A percentile compares a stretch with the other conserved stretches of the same genome.
Evolutionary conservation across 2,329 filamentous ascomycete species (phyloP).

Genomic region (Iodosphaeria phyllophila): DNA sequence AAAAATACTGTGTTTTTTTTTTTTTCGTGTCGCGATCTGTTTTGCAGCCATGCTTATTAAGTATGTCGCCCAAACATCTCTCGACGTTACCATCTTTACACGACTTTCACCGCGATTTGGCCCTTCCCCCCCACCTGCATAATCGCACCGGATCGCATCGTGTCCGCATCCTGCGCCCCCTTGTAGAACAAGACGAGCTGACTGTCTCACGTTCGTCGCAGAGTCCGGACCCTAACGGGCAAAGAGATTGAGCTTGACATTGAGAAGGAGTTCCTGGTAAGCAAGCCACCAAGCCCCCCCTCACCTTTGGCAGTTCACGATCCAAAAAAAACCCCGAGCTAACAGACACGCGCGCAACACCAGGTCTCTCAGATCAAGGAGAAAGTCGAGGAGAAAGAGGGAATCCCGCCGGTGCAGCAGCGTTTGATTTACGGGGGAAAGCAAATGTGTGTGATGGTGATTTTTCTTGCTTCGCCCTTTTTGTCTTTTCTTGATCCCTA

Average conservation of each 20-base stretch:
- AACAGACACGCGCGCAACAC: too few species aligned
- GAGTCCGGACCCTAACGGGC: slow-evolving; percentile 91
- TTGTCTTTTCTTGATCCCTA: too few species aligned
- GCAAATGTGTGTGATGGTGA: slow-evolving; percentile 88
- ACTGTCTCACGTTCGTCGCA: slow-evolving; percentile 17
- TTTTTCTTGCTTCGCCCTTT: too few species aligned
- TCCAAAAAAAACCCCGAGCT: background rate
- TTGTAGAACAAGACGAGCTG: too few species aligned
- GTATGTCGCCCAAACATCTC: slow-evolving; percentile 1
- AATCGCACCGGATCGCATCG: too few species aligned
- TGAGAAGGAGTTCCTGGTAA: slow-evolving; percentile 80
- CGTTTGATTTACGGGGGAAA: slow-evolving; percentile 92
- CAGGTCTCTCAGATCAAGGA: slow-evolving; percentile 95
- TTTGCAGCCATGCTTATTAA: slow-evolving; percentile 1
- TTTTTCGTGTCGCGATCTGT: too few species aligned
- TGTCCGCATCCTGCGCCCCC: too few species aligned
- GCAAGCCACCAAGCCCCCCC: slow-evolving; percentile 1
- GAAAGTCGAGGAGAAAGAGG: slow-evolving; percentile 97
- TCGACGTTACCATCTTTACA: slow-evolving; percentile 1
- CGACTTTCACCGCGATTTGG: too few species aligned
- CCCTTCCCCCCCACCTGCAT: slow-evolving; percentile 1
- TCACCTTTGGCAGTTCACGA: slow-evolving; percentile 1
- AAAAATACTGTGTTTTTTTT: too few species aligned
- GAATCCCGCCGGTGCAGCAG: slow-evolving; percentile 93
- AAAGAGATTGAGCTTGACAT: slow-evolving; percentile 99